Base-by-base conservation (phyloP, 805 yeast species). In the Myxozyma lipomycoides region DNA sequence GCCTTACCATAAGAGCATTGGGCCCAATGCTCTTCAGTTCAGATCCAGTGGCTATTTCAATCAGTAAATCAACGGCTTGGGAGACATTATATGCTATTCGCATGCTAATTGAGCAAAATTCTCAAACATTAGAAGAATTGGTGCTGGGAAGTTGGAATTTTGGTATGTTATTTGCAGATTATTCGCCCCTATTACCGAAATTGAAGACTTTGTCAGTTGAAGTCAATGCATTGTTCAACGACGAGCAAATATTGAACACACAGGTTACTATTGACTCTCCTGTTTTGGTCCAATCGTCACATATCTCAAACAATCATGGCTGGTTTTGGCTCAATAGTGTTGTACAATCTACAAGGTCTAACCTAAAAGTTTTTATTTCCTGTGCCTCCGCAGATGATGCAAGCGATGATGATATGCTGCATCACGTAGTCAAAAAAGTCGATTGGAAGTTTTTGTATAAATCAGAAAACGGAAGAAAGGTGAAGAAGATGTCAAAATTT, bases 51-150 rank as follows among this genome's bases (percentile, higher is more conserved):
- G 12, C 12, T 28, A 7, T 12, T 12, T 9, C 19, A 17, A 36
- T 51, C 37, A 52, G 54, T 39, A 55, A 55, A 28, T 48, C 54
- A 6, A 48, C 44, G 2, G 24, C 46, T 19, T 55, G 59, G 59
- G 59, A 55, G 43, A 51, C 48, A 7, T 34, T 48, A n/a, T 55
- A 55, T 25, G 48, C 59, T 2, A 38, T 55, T 22, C 45, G 59
- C 38, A 55, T 55, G 58, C 46, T 55, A 17, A 42, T 55, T 15
- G 59, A 55, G 35, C 59, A 55, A 45, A 55, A 55, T 24, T 46
- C 59, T 1, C 19, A n/a, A 12, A 41, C 59, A 18, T 26, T 55
- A 38, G 53, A 55, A 35, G 53, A 55, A 24, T 36, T 55, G 9
- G 53, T 55, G 21, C 35, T 55, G 23, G 59, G 53, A 18, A 44